A percentile compares a stretch with the other conserved stretches of the same genome.
Evolutionary conservation across 2,329 filamentous ascomycete species (phyloP).

Genomic region (Elsinoe ampelina): DNA sequence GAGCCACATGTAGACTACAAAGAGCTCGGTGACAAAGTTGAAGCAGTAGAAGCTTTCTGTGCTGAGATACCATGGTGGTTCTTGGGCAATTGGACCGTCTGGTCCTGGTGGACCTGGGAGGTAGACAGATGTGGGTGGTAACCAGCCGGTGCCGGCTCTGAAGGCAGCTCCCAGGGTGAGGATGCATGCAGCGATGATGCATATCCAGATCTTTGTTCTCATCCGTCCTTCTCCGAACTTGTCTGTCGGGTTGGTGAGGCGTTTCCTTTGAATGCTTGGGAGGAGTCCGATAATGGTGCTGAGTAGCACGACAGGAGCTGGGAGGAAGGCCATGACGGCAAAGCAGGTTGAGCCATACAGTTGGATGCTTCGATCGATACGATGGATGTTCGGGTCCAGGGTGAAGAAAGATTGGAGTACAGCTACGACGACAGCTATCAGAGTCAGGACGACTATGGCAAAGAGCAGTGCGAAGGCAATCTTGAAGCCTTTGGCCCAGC

Average conservation of each 20-base stretch:
- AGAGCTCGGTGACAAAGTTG: slow-evolving; percentile 65
- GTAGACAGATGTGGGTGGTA: slow-evolving; percentile 34
- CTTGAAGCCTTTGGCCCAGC: slow-evolving; percentile 53
- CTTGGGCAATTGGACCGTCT: slow-evolving; percentile 26
- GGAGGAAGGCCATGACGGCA: slow-evolving; percentile 56
- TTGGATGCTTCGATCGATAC: slow-evolving; percentile 53
- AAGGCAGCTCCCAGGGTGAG: slow-evolving; percentile 62
- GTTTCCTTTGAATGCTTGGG: slow-evolving; percentile 25
- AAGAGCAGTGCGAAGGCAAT: slow-evolving; percentile 50
- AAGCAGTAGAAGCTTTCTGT: slow-evolving; percentile 71
- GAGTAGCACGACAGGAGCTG: slow-evolving; percentile 47
- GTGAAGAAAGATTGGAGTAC: slow-evolving; percentile 61
- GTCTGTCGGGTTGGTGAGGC: slow-evolving; percentile 33
- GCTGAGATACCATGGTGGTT: slow-evolving; percentile 60
- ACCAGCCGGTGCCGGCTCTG: slow-evolving; percentile 52
- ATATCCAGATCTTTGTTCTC: slow-evolving; percentile 55
- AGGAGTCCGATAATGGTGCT: slow-evolving; percentile 36
- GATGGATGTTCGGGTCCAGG: slow-evolving; percentile 40
- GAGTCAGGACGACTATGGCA: slow-evolving; percentile 46
- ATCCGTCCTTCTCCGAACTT: slow-evolving; percentile 60
- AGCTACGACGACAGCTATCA: slow-evolving; percentile 57
- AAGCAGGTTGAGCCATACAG: slow-evolving; percentile 54
- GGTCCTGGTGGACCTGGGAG: slow-evolving; percentile 4
- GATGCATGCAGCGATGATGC: slow-evolving; percentile 50
- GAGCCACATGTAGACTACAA: slow-evolving; percentile 59